Base-by-base conservation (phyloP, 441 rosid species). In the Gossypium davidsonii region DNA sequence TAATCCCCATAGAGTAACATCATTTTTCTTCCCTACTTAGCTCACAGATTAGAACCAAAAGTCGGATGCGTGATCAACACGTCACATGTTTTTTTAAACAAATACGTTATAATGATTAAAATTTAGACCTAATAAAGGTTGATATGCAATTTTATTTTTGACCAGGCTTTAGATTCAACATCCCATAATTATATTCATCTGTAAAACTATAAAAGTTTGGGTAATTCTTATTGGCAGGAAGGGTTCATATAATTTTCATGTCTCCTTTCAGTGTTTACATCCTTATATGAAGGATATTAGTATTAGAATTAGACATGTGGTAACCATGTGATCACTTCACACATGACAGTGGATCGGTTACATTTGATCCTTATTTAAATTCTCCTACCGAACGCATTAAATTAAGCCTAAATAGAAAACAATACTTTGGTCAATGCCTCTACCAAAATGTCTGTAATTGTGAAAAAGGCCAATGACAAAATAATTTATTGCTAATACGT, bases 401-500 rank as follows among this genome's bases (percentile, higher is more conserved):
- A 58, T 12, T 12, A 26, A 14, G 31, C 42, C 37, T 59, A 26
- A 26, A 23, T 25, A 26, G 34, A 21, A 60, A 28, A 28, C 44
- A 60, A n/a, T n/a, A 62, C 39, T 62, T 37, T 37, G 67, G 67
- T 37, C 67, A 17, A 62, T 37, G 67, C 67, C 67, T 17, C 25
- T 26, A 8, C 44, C 65, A 60, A 28, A 28, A 28, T 3, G 4
- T 26, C 5, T 1, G 10, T 28, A 26, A 59, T 59, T 60, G 15
- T 6, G n/a, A 11, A 5, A 62, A 31, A 31, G 12, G 14, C 48
- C 17, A 62, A 62, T 61, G 9, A 34, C 1, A 31, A 34, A 34
- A 14, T 8, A 62, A 10, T 62, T 62, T 15, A 17, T 3, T 34
- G 67, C n/a, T n/a, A 7, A 34, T 17, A 39, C 48, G 17, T 15